Evolutionary conservation across 2,329 filamentous ascomycete genomes (phyloP).

Genomic region (Myriosclerotinia duriaeana): DNA sequence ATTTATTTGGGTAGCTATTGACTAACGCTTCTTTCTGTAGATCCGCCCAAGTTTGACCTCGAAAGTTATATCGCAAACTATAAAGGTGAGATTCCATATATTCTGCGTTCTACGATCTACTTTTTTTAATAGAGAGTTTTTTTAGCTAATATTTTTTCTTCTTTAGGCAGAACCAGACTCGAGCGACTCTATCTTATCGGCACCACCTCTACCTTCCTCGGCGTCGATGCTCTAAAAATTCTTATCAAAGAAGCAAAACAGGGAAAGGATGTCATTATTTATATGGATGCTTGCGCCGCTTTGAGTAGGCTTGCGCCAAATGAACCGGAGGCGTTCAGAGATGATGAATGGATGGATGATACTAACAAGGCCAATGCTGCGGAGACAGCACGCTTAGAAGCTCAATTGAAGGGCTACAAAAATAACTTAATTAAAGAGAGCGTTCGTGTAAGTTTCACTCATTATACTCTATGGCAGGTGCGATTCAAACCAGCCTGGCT

Average conservation of each 20-base stretch:
- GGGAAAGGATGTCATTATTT: constrained; percentile 70
- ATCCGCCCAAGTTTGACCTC: constrained; percentile 79
- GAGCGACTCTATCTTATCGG: constrained; percentile 82
- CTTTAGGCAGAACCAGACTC: constrained; percentile 75
- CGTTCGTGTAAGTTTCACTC: constrained; percentile 66
- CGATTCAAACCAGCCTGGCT: neutral
- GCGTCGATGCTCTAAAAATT: constrained; percentile 75
- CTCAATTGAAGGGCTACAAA: constrained; percentile 87
- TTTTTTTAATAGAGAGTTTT: neutral
- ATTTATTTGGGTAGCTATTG: constrained; percentile 10
- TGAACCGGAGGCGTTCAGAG: constrained; percentile 65
- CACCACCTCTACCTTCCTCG: constrained; percentile 70
- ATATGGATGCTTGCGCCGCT: constrained; percentile 65
- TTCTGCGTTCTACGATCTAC: neutral
- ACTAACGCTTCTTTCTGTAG: constrained; percentile 25
- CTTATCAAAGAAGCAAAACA: constrained; percentile 74
- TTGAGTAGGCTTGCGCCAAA: constrained; percentile 63
- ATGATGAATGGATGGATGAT: constrained; percentile 72
- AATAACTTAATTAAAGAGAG: constrained; percentile 98
- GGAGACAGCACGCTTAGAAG: constrained; percentile 75
- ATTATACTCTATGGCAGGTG: neutral
- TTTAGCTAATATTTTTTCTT: constrained; percentile 19
- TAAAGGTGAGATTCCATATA: constrained; percentile 55
- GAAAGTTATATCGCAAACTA: constrained; percentile 92
- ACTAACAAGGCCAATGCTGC: constrained; percentile 64